Conservation (phyloP, 2,329 filamentous ascomycete species). For the Ophiostoma himal-ulmi region DNA sequence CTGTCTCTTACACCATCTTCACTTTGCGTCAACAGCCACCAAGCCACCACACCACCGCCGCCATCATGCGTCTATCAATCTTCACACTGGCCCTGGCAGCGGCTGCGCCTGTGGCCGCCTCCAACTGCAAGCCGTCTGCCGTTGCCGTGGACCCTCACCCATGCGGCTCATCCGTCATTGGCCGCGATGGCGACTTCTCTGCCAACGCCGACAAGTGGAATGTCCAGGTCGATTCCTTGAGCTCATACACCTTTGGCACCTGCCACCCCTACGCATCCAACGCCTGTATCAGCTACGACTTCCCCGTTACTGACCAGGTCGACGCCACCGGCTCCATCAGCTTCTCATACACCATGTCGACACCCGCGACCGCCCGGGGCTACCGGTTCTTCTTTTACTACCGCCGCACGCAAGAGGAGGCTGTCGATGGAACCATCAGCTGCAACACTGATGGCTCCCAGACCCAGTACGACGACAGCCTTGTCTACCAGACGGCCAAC, state of each 20-base stretch:
- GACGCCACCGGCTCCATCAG: background rate
- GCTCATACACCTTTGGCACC: background rate
- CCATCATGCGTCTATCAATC: background rate
- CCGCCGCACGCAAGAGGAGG: background rate
- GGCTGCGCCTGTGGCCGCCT: background rate
- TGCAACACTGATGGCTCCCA: background rate
- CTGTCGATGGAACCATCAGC: background rate
- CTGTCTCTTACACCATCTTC: too few species aligned
- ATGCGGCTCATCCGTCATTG: background rate
- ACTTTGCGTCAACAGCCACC: background rate
- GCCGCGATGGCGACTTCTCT: background rate
- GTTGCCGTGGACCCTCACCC: background rate
- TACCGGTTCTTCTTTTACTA: background rate
- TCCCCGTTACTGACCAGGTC: background rate
- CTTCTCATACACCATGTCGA: background rate
- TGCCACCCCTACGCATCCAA: background rate
- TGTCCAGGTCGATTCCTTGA: background rate
- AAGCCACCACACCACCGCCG: background rate
- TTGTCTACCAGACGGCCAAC: background rate
- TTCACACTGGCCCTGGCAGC: background rate
- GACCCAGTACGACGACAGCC: conserved; percentile 2
- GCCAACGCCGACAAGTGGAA: background rate
- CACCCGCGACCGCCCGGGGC: background rate
- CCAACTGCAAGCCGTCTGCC: background rate
- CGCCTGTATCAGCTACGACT: background rate